Evolutionary conservation across 108 stramenopile genomes (phyloP), one percentile per base, ranked within the genome.

Genomic region (Pseudonitzschia multiseries): DNA sequence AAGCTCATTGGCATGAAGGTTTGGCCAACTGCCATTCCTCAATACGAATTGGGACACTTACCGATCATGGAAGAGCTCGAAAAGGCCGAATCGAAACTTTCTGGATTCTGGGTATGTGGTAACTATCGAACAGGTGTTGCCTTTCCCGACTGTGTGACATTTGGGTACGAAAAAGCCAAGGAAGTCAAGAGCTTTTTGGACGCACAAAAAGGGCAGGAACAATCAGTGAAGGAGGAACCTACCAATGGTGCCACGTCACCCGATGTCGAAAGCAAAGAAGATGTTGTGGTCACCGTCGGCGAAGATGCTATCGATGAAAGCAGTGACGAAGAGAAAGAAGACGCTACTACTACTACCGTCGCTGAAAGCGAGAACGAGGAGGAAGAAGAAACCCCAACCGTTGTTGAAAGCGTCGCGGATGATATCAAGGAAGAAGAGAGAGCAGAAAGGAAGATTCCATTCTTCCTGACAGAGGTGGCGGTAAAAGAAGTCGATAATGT

Each of bases 71-170:
- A 68, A 22, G 71, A 78, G 28, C 66, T 78, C 8, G 71, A 78
- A 72, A 28, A 67, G 20, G 77, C 77, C 18, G 77, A 78, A 40
- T 22, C 77, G 1, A 72, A 78, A 68, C 24, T 68, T 26, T 66
- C 77, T 75, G 98, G 98, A 36, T 70, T 98, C 6, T 96, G 86
- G 83, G 67, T 96, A 5, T 86, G 91, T 70, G 95, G 98, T 20
- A 98, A 97, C 76, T 98, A 97, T 73, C 76, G 91, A 36, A 91
- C 91, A 17, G 98, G 98, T 56, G 97, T 98, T 18, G 96, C 96
- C 29, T 96, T 98, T 74, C 88, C 87, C 10, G 96, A 97, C 84
- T 98, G 98, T 76, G 94, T 98, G 15, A 92, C 85, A 32, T 97
- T 92, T 81, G 98, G 96, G 21, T 89, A 87, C 73, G 89, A 93